Percentiles rank a stretch among this genome's conserved stretches.
Conservation (phyloP, 768 basidiomycete species). For the Dacryopinax primogenitus region DNA sequence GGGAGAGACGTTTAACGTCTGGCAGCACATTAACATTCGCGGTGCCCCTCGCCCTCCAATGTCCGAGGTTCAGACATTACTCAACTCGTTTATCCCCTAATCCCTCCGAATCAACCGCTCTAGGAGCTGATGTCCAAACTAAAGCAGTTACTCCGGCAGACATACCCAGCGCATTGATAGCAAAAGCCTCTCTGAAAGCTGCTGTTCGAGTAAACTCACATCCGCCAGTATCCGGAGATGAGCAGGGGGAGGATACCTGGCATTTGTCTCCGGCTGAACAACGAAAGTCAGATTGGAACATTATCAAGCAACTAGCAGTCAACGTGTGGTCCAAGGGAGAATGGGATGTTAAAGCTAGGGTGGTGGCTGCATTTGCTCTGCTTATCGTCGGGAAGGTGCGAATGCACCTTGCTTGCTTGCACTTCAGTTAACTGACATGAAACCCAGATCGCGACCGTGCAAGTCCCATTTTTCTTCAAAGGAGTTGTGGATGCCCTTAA, state of each 20-base stretch:
- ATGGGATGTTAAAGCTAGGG: slow-evolving; percentile 67
- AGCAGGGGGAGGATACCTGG: slow-evolving; percentile 8
- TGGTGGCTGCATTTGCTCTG: slow-evolving; percentile 67
- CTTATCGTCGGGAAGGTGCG: slow-evolving; percentile 76
- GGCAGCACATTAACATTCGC: neutral
- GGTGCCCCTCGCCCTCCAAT: neutral
- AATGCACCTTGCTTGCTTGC: neutral
- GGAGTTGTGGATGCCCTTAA: slow-evolving; percentile 80
- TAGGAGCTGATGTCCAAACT: neutral
- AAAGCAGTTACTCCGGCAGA: neutral
- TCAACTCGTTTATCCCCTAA: neutral
- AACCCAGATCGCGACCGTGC: slow-evolving; percentile 75
- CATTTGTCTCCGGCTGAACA: slow-evolving; percentile 33
- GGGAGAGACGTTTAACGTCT: neutral
- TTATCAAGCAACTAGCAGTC: slow-evolving; percentile 64
- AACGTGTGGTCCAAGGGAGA: slow-evolving; percentile 81
- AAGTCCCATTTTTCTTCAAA: slow-evolving; percentile 97
- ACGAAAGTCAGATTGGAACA: slow-evolving; percentile 70
- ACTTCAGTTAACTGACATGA: neutral
- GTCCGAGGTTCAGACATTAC: neutral
- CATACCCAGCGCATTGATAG: neutral
- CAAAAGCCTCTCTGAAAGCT: neutral
- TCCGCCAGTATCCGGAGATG: neutral
- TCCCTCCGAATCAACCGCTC: neutral
- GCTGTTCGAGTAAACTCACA: neutral